Evolutionary conservation across 148 eudicot species (phyloP).

Genomic region (Persicaria maculosa): DNA sequence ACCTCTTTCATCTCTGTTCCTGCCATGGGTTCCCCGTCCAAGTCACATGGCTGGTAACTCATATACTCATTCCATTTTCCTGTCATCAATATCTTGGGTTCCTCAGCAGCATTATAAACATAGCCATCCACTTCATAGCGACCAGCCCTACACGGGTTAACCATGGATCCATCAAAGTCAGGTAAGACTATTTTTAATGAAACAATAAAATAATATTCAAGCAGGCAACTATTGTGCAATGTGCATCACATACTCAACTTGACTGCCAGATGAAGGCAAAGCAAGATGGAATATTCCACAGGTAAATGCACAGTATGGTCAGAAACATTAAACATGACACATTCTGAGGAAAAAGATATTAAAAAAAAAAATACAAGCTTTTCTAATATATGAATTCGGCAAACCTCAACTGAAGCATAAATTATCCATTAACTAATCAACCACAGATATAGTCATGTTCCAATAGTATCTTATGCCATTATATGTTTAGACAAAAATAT

Average conservation of each 20-base stretch:
- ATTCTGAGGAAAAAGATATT: background rate
- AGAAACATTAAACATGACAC: background rate
- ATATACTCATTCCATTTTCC: constrained; percentile 95
- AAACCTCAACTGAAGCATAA: background rate
- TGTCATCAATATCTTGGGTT: constrained; percentile 93
- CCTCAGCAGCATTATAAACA: constrained; percentile 84
- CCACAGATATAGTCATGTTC: background rate
- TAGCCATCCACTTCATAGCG: constrained; percentile 99
- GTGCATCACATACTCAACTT: background rate
- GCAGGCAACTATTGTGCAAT: background rate
- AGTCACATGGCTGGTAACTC: constrained; percentile 93
- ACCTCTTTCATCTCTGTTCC: constrained; percentile 95
- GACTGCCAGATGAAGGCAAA: background rate
- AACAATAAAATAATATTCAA: background rate
- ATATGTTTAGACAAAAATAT: background rate
- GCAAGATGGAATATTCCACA: background rate
- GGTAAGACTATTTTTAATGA: background rate
- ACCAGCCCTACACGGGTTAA: constrained; percentile 52
- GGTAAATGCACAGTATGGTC: background rate
- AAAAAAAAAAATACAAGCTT: background rate
- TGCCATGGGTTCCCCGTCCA: constrained; percentile 85
- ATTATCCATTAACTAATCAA: background rate
- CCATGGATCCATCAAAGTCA: background rate
- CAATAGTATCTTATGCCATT: background rate
- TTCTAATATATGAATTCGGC: background rate